phyloP scores from a whole-genome alignment of 2,329 filamentous ascomycete species.

The Escovopsis sp. region DNA sequence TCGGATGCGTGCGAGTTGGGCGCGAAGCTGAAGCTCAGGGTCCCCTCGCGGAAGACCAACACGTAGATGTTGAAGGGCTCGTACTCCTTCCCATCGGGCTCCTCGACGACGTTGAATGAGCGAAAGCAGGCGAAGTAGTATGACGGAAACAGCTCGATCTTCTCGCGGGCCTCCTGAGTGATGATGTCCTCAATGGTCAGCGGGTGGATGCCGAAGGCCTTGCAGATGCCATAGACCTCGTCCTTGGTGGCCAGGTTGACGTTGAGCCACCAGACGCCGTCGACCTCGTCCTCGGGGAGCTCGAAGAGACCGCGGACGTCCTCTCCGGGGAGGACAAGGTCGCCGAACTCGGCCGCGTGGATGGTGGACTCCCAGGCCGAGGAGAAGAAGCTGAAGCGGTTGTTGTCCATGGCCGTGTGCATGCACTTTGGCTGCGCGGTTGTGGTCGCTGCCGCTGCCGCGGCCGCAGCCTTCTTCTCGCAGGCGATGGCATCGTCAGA shows the following conservation, averaged over 20 bases:
- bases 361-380: constrained; percentile 89
- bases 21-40: constrained; percentile 85
- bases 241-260: constrained; percentile 80
- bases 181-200: constrained; percentile 93
- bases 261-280: constrained; percentile 98
- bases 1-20: constrained; percentile 76
- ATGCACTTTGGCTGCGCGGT: constrained; percentile 22
- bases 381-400: constrained; percentile 92
- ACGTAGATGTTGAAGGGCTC: constrained; percentile 96
- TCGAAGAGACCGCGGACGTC: constrained; percentile 76
- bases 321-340: constrained; percentile 77
- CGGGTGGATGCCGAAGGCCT: constrained; percentile 89
- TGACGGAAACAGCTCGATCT: constrained; percentile 91
- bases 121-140: constrained; percentile 98
- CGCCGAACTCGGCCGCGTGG: constrained; percentile 76
- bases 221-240: constrained; percentile 75
- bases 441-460: constrained; percentile 15
- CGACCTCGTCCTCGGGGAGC: constrained; percentile 42
- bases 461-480: constrained; percentile 31
- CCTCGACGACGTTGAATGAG: constrained; percentile 68
- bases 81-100: constrained; percentile 67
- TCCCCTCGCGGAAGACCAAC: constrained; percentile 88
- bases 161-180: constrained; percentile 90
- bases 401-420: constrained; percentile 40
- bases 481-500: constrained; percentile 26